Percentiles rank a stretch among this genome's conserved stretches.
Evolutionary conservation across 2,329 filamentous ascomycete species (phyloP).

Genomic region (Ophiostoma pallidulum): DNA sequence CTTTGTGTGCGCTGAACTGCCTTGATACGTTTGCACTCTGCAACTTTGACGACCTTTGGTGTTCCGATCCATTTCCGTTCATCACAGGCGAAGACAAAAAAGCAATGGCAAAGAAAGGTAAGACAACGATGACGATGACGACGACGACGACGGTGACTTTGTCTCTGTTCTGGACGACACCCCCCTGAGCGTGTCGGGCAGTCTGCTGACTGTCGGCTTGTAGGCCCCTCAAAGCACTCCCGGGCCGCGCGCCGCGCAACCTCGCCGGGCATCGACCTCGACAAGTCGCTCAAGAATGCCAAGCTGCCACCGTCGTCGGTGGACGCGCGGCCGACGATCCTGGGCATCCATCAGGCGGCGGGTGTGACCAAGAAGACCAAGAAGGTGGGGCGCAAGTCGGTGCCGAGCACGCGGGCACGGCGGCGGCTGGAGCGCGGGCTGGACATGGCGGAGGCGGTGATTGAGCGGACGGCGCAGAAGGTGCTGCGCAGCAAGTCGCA

Average conservation of each 20-base stretch:
- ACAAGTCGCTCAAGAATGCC: slow-evolving; percentile 59
- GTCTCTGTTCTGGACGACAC: too few relatives aligned
- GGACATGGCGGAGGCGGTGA: slow-evolving; percentile 49
- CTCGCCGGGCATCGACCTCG: slow-evolving; percentile 59
- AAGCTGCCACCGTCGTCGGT: slow-evolving; percentile 39
- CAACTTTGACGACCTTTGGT: too few relatives aligned
- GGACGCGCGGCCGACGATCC: slow-evolving; percentile 52
- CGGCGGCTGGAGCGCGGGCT: slow-evolving; percentile 47
- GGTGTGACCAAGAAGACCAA: slow-evolving; percentile 57
- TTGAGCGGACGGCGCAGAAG: slow-evolving; percentile 49
- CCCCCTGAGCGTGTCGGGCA: too few relatives aligned
- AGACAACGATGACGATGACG: too few relatives aligned
- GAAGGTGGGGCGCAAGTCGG: slow-evolving; percentile 46
- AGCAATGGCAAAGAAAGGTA: slow-evolving; percentile 17
- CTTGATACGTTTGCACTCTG: too few relatives aligned
- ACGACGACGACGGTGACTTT: too few relatives aligned
- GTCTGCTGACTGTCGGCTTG: too few relatives aligned
- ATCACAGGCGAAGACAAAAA: too few relatives aligned
- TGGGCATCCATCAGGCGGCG: slow-evolving; percentile 55
- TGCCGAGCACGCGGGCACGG: slow-evolving; percentile 45
- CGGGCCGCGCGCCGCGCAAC: slow-evolving; percentile 65
- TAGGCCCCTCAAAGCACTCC: slow-evolving; percentile 59
- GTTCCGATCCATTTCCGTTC: too few relatives aligned
- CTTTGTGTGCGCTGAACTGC: too few relatives aligned
- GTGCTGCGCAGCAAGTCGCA: slow-evolving; percentile 44